Conservation (phyloP, 176 grass and related monocot genomes). For the Carex scoparia region DNA sequence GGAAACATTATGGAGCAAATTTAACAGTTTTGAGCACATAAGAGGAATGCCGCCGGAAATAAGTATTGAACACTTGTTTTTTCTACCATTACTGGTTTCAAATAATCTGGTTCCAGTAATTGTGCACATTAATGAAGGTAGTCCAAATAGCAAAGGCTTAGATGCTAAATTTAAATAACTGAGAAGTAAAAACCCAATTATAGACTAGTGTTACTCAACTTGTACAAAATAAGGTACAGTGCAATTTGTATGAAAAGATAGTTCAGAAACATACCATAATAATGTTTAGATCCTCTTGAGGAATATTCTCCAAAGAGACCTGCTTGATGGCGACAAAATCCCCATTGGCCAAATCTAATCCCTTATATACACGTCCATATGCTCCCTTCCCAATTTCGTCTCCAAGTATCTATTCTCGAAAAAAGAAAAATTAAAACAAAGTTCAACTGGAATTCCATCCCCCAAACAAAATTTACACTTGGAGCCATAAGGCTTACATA, state of each 20-base stretch:
- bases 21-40: neutral
- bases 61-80: neutral
- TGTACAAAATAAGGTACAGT: neutral
- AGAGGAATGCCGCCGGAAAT: neutral
- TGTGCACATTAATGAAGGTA: neutral
- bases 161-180: neutral
- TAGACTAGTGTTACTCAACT: neutral
- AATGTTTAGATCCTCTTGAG: conserved; percentile 95
- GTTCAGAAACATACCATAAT: conserved; percentile 61
- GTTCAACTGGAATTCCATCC: conserved; percentile 12
- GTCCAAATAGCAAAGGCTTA: neutral
- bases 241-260: neutral
- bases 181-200: neutral
- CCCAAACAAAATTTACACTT: neutral
- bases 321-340: conserved; percentile 99
- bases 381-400: conserved; percentile 98
- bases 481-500: conserved; percentile 50
- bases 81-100: neutral
- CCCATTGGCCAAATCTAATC: conserved; percentile 89
- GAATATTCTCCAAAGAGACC: conserved; percentile 95
- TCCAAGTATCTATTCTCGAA: conserved; percentile 68
- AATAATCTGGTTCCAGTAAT: neutral
- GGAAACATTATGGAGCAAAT: neutral
- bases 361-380: conserved; percentile 98
- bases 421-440: conserved; percentile 15